Conservation (phyloP, 495 filamentous ascomycete genomes). For the Tuber melanosporum region DNA sequence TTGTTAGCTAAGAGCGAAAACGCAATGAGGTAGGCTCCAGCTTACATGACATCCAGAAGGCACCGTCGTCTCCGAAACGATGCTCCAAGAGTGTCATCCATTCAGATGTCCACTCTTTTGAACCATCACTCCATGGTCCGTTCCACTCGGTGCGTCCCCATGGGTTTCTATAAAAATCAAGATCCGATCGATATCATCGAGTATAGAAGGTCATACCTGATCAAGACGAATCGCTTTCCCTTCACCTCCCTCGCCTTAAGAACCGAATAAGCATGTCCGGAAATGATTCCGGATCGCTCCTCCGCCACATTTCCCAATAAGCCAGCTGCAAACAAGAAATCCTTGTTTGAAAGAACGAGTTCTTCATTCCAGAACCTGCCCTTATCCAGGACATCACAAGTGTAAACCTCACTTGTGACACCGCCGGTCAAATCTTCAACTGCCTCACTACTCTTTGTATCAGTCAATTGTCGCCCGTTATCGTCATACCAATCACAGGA, state of each 20-base stretch:
- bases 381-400: conserved; percentile 78
- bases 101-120: conserved; percentile 83
- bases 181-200: conserved; percentile 25
- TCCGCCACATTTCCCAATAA: conserved; percentile 33
- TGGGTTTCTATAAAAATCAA: conserved; percentile 56
- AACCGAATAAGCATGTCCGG: conserved; percentile 84
- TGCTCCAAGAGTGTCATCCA: conserved; percentile 76
- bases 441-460: conserved; percentile 55
- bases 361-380: conserved; percentile 85
- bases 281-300: conserved; percentile 63
- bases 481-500: conserved; percentile 4
- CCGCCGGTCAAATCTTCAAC: conserved; percentile 92
- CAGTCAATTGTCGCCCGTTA: not conserved
- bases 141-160: conserved; percentile 84
- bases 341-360: conserved; percentile 73
- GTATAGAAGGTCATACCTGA: conserved; percentile 47
- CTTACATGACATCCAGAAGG: conserved; percentile 53
- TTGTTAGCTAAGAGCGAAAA: not conserved
- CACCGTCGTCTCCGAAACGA: conserved; percentile 82
- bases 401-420: conserved; percentile 72
- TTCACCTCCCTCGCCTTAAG: conserved; percentile 74
- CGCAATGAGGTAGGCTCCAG: conserved; percentile 25
- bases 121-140: conserved; percentile 69
- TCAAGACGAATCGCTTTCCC: conserved; percentile 63
- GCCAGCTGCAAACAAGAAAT: conserved; percentile 68